Evolutionary conservation across 2,329 filamentous ascomycete species (phyloP), one percentile per base, ranked within the genome.

Genomic region (Nothopassalora personata): DNA sequence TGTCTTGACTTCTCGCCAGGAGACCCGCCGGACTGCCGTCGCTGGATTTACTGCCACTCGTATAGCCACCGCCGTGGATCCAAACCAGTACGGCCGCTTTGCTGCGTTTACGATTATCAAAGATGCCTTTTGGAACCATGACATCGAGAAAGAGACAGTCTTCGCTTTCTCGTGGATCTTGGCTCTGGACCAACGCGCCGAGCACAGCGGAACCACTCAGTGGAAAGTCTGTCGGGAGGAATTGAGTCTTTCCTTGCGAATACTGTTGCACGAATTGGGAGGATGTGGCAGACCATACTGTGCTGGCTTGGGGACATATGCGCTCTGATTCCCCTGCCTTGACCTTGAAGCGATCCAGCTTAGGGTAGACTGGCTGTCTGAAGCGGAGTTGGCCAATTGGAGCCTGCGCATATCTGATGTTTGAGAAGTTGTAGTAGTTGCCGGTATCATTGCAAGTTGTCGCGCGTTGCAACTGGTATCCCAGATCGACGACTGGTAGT

Each of bases 371-470:
- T 1, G 82, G 81, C 23, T 77, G 75, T 19, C 74, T 74, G 63
- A 82, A 84, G 31, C 82, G 74, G 39, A 82, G 68, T 13, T 81
- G 67, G 10, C 79, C 81, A 1, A 79, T 58, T 1, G 82, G 82
- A 15, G 82, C 77, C 30, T 79, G 78, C 6, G 80, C 82, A 68
- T 79, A 85, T 33, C 81, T 76, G 62, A 84, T 83, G 64, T 84
- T 83, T 54, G 72, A 77, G 70, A 84, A 84, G 61, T 79, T 82
- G 70, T 82, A 83, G 30, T 55, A 59, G 18, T 62, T 53, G 60
- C 43, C 49, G 9, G 47, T 62, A 2, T 53, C 49, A 18, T 51
- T 53, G 50, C 18, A 36, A n/a, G 31, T 23, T 19, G 50, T 36
- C 39, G 50, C 50, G 23, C 31, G 50, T 39, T 53, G 50, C 23